Percentiles rank a stretch among this genome's conserved stretches.
phyloP scores from a whole-genome alignment of 140 eudicot genomes.

The Erigeron philadelphicus region DNA sequence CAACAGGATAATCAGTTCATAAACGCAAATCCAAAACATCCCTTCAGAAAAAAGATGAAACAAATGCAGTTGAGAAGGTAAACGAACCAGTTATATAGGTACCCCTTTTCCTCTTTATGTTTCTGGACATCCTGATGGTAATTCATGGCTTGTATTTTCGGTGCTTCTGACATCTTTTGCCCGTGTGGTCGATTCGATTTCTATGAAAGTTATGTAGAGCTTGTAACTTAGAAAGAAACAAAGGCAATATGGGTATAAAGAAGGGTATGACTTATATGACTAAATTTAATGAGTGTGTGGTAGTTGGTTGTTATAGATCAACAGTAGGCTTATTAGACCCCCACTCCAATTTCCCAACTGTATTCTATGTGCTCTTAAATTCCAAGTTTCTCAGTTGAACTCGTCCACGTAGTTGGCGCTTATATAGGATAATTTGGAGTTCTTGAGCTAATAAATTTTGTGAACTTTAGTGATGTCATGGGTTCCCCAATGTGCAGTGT shows the following conservation, averaged over 20 bases:
- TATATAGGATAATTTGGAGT: neutral
- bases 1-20: neutral
- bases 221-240: conserved; percentile 17
- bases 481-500: neutral
- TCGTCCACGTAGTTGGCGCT: neutral
- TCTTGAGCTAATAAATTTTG: neutral
- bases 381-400: neutral
- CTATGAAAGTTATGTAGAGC: neutral
- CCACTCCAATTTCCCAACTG: conserved; percentile 19
- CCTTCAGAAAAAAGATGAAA: conserved; percentile 6
- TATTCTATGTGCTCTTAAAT: conserved; percentile 14
- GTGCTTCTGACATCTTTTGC: conserved; percentile 27
- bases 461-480: neutral
- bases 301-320: conserved; percentile 26
- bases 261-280: conserved; percentile 22
- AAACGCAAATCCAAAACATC: neutral
- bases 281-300: conserved; percentile 20
- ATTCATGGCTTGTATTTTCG: conserved; percentile 35
- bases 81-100: conserved; percentile 51
- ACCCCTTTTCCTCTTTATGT: conserved; percentile 44
- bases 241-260: conserved; percentile 16
- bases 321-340: conserved; percentile 13
- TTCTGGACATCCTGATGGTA: conserved; percentile 35
- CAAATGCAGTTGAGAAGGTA: neutral
- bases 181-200: conserved; percentile 9